Conservation (phyloP, 73 alveolate genomes). For the Breviolum minutum region DNA sequence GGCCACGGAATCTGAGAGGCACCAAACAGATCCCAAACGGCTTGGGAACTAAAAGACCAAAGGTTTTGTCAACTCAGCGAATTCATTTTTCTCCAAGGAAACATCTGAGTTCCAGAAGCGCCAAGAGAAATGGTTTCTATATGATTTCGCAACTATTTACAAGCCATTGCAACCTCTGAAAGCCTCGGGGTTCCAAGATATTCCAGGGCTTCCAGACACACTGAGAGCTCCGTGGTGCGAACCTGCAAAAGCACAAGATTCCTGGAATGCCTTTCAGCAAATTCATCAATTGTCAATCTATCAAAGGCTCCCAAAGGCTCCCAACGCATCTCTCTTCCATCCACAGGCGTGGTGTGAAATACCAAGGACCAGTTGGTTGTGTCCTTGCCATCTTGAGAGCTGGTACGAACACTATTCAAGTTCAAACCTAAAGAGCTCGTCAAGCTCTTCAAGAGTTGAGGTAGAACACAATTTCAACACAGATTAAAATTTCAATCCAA, state of each 20-base stretch:
- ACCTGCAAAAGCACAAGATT: background rate
- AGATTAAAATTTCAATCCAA: too few relatives aligned
- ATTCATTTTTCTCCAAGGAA: background rate
- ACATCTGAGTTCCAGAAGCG: background rate
- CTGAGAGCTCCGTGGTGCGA: conserved; percentile 77
- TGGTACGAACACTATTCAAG: background rate
- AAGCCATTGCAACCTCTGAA: background rate
- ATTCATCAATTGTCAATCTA: too few relatives aligned
- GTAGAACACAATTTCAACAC: too few relatives aligned
- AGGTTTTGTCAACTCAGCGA: background rate
- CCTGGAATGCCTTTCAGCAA: background rate
- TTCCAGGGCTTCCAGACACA: background rate
- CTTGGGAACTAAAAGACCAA: too few relatives aligned
- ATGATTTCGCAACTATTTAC: background rate
- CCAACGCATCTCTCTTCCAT: conserved; percentile 58
- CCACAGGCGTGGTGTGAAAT: conserved; percentile 56
- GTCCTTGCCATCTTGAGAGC: conserved; percentile 15
- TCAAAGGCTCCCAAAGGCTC: background rate
- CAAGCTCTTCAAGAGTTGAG: background rate
- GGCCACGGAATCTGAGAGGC: conserved; percentile 35
- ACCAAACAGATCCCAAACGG: background rate
- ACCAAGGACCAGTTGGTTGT: conserved; percentile 82
- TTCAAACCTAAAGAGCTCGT: background rate
- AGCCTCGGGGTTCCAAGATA: background rate
- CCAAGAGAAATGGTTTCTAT: background rate